Percentiles rank a stretch among this genome's conserved stretches.
Evolutionary conservation across 148 eudicot genomes (phyloP).

Genomic region (Rhododendron simsii): DNA sequence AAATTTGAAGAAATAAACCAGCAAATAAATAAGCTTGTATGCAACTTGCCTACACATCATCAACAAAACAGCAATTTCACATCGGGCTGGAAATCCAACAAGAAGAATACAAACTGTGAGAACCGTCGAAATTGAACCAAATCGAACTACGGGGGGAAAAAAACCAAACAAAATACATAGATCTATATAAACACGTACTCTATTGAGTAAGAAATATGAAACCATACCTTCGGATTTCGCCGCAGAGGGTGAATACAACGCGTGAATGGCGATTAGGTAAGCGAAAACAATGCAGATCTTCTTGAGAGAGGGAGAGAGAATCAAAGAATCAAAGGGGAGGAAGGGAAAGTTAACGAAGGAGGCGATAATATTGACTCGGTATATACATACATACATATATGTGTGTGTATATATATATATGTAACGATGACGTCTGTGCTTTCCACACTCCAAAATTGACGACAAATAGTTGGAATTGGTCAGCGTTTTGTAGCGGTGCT

Average conservation of each 20-base stretch:
- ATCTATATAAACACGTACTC: not conserved
- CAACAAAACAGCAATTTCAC: not conserved
- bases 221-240: slow-evolving; percentile 18
- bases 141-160: not conserved
- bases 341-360: slow-evolving; percentile 3
- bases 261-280: slow-evolving; percentile 5
- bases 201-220: not conserved
- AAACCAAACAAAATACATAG: not conserved
- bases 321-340: not conserved
- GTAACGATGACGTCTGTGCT: slow-evolving; percentile 26
- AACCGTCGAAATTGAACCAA: not conserved
- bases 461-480: not conserved
- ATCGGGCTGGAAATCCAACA: not conserved
- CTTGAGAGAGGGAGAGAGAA: not conserved
- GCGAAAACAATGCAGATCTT: not conserved
- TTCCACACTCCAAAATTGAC: slow-evolving; percentile 41
- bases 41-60: not conserved
- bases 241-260: not conserved
- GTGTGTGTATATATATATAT: too few species aligned
- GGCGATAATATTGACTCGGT: not conserved
- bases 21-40: not conserved
- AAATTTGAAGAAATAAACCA: not conserved
- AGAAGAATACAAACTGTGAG: not conserved
- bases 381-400: not conserved
- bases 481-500: slow-evolving; percentile 7